These are phyloP conservation scores for Pseudozyma tsukubaensis DNA, from an alignment of 1,284 basidiomycete genomes.

Conservation along the genomic window DNA sequence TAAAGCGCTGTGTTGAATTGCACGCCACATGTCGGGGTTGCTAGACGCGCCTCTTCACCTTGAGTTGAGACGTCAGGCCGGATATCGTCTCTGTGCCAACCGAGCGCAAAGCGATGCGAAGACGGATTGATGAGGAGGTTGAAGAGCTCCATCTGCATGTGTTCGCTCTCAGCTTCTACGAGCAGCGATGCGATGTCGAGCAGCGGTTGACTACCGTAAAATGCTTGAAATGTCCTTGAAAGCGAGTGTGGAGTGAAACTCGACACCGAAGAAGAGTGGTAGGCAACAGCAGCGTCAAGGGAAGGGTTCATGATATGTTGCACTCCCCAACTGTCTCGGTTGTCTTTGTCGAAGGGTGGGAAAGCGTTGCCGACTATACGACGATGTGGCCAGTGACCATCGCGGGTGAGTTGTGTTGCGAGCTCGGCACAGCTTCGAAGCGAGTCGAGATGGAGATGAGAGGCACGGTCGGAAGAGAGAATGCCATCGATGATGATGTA, in stretches of 20 bases:
- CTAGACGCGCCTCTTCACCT: slow-evolving; percentile 76
- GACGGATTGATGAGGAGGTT: slow-evolving; percentile 82
- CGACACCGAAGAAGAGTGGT: neutral
- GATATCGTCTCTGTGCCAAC: slow-evolving; percentile 87
- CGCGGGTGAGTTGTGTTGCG: slow-evolving; percentile 74
- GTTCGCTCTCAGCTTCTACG: slow-evolving; percentile 21
- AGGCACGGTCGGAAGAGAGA: slow-evolving; percentile 68
- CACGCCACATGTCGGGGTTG: slow-evolving; percentile 77
- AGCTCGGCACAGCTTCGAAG: slow-evolving; percentile 51
- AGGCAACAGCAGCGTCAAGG: slow-evolving; percentile 71
- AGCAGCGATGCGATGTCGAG: slow-evolving; percentile 52
- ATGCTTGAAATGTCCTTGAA: slow-evolving; percentile 30
- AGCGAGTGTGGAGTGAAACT: neutral
- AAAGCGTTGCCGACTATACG: slow-evolving; percentile 84
- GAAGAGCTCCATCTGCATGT: slow-evolving; percentile 75
- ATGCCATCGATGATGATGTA: slow-evolving; percentile 79
- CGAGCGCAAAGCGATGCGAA: slow-evolving; percentile 77
- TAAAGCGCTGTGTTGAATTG: slow-evolving; percentile 88
- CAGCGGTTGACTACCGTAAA: slow-evolving; percentile 44
- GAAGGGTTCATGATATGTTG: slow-evolving; percentile 73
- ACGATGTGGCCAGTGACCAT: slow-evolving; percentile 76
- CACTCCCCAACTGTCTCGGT: slow-evolving; percentile 76
- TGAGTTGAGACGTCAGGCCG: slow-evolving; percentile 75
- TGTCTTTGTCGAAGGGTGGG: slow-evolving; percentile 77
- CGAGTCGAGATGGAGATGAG: slow-evolving; percentile 22